Base-by-base conservation (phyloP, 371 early-diverging fungal species). In the Dentiscutata heterogama region DNA sequence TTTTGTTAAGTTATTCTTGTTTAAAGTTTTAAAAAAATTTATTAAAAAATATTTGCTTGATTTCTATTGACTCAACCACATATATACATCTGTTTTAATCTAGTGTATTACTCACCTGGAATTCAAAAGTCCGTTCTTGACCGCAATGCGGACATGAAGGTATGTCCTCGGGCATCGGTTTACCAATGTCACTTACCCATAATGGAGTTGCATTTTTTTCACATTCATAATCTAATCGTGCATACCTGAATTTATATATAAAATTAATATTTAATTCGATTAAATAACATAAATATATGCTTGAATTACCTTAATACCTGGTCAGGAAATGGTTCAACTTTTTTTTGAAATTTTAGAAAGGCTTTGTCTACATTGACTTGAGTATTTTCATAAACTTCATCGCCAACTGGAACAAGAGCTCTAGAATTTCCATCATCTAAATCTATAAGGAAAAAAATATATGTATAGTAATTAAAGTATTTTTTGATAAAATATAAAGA, bases 261-360 rank as follows among this genome's bases (percentile, higher is more conserved):
- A 1, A 29, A 50, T 50, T 29, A 35, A 22, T 27, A 58, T 39
- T 6, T 31, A 16, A 27, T 71, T 10, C 71, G 39, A 53, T 11
- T 27, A 51, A 51, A 11, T 11, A 51, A 51, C 51, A 3, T 14
- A 35, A 46, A 31, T 25, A 80, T 39, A 60, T 25, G 11, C 29
- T 46, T 35, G 1, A 71, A 74, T 65, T 88, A 93, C 88, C 99
- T 93, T 68, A 99, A 67, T 0, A 98, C 94, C 84, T 99, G 99
- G 39, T 94, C 94, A 0, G 98, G 96, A 75, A 93, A 91, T 16
- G 88, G 78, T 16, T 91, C 90, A n/a, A 97, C 88, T 53, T 93
- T 91, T 83, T 93, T 92, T 86, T 99, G 98, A 88, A 98, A 99
- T 81, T 92, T 88, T 80, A 99, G 86, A 86, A 99, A 99, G 0